Base-by-base conservation (phyloP, 345 rosid species). In the Sisymbrium altissimum region DNA sequence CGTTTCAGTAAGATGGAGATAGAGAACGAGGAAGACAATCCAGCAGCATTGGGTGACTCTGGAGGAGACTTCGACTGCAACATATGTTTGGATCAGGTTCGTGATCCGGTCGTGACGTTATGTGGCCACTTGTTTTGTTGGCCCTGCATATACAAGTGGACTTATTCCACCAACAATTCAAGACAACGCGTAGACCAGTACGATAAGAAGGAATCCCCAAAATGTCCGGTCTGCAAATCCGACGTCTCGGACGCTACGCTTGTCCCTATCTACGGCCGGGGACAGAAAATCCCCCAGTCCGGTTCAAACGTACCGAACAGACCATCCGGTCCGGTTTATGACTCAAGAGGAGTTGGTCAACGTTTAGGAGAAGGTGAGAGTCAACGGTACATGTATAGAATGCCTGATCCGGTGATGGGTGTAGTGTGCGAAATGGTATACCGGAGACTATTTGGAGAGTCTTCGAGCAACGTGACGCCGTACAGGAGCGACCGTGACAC, bases 51-150 rank as follows among this genome's bases (percentile, higher is more conserved):
- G 45, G 27, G 18, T 59, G 78, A 78, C 29, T 66, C 44, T 17
- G 66, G 70, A 19, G 95, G 91, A 72, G 82, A 87, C 81, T 95
- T 92, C 66, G 96, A 92, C 79, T 95, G 99, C 81, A 89, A 86
- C 58, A 92, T 95, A 79, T 95, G 99, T 59, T 76, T 95, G 13
- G 97, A 95, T 40, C 83, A 61, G 54, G 97, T 92, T 3, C 81
- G 48, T 0, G 99, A 95, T 39, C 99, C 99, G 0, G 95, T 95
- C 66, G 97, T 95, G 57, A 92, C 97, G 27, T 88, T 84, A 61
- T 95, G 97, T 30, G 99, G 99, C 33, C 99, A 95, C 81, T 86
- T 95, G 49, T 95, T 89, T 80, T 95, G 99, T 83, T 95, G 99
- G 99, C 92, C 97, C 17, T 95, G 97, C 84, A 89, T 95, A 72